Percentiles rank a stretch among this genome's conserved stretches.
phyloP scores from a whole-genome alignment of 805 yeast species.

The Tetrapisispora taiwanensis region DNA sequence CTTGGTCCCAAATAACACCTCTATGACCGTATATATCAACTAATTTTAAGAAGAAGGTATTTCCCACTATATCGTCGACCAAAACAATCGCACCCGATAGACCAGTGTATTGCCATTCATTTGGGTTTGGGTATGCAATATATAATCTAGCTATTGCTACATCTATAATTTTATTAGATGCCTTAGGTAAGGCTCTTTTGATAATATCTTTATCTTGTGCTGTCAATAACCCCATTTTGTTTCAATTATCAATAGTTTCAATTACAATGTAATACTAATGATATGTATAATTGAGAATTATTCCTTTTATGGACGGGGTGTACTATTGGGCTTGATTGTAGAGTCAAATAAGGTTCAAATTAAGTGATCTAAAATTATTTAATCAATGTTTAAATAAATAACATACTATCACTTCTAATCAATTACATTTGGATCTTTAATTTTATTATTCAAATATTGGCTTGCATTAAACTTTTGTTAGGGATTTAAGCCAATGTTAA shows the following conservation, averaged over 20 bases:
- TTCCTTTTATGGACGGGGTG: too few species aligned
- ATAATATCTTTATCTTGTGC: slow-evolving; percentile 76
- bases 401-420: too few species aligned
- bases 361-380: too few species aligned
- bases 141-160: slow-evolving; percentile 85
- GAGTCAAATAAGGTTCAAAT: too few species aligned
- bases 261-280: not conserved
- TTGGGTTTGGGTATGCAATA: slow-evolving; percentile 78
- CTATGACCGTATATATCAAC: slow-evolving; percentile 74
- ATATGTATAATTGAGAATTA: too few species aligned
- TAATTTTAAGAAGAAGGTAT: slow-evolving; percentile 80
- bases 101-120: slow-evolving; percentile 81
- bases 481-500: not conserved
- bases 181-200: slow-evolving; percentile 81
- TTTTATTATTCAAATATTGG: too few species aligned
- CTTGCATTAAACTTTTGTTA: too few species aligned
- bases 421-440: too few species aligned
- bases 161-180: slow-evolving; percentile 77
- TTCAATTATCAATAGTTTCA: too few species aligned
- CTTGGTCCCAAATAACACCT: slow-evolving; percentile 97
- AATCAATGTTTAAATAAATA: too few species aligned
- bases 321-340: too few species aligned
- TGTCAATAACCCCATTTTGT: slow-evolving; percentile 32
- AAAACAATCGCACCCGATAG: slow-evolving; percentile 76
- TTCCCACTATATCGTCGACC: slow-evolving; percentile 90